Percentiles rank a stretch among this genome's conserved stretches.
Conservation (phyloP, 2,329 filamentous ascomycete genomes). For the Harringtonia lauricola region DNA sequence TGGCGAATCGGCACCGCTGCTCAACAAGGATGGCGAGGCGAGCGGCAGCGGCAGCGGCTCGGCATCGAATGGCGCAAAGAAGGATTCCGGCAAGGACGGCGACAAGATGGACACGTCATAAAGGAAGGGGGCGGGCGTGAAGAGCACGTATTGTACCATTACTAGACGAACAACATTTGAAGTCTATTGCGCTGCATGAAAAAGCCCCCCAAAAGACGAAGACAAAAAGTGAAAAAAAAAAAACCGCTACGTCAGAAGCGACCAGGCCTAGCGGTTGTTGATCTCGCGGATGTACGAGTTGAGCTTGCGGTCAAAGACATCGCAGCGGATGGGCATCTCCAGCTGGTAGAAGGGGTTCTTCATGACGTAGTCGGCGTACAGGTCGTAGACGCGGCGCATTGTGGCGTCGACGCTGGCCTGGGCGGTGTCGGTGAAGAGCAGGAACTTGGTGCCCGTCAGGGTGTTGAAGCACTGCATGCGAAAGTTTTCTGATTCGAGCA, state of each 20-base stretch:
- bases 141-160: constrained; percentile 5
- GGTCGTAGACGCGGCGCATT: constrained; percentile 77
- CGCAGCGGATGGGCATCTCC: constrained; percentile 94
- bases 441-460: constrained; percentile 86
- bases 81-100: constrained; percentile 38
- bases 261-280: constrained; percentile 38
- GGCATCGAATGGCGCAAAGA: constrained; percentile 30
- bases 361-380: constrained; percentile 97
- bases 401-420: constrained; percentile 80
- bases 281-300: constrained; percentile 68
- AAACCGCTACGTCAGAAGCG: not conserved
- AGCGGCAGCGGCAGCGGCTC: constrained; percentile 47
- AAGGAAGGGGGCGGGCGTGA: not conserved
- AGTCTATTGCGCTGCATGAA: not conserved
- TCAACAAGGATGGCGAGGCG: constrained; percentile 53
- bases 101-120: constrained; percentile 89
- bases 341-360: constrained; percentile 98
- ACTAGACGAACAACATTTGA: not conserved
- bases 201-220: not conserved
- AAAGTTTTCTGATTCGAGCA: constrained; percentile 89
- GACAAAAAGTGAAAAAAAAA: not conserved
- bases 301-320: constrained; percentile 84
- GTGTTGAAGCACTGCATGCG: constrained; percentile 94
- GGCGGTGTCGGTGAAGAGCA: constrained; percentile 84
- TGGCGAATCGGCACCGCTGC: constrained; percentile 48